These are phyloP conservation scores for Darksidea phi DNA, from an alignment of 495 filamentous ascomycete genomes.

Conservation along the genomic window DNA sequence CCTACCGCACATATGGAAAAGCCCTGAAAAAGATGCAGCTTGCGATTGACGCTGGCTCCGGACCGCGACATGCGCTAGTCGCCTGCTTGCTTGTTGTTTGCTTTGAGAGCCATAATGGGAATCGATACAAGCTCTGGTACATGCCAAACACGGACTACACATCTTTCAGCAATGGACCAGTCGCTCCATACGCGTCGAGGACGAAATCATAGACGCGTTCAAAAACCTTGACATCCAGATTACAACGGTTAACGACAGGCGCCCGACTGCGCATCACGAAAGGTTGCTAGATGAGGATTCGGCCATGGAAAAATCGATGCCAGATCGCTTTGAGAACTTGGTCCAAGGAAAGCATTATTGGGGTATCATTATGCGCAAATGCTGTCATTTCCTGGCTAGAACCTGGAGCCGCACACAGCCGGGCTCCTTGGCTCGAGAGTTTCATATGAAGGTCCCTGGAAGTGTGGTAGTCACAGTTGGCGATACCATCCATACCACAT, in stretches of 20 bases:
- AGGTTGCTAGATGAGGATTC: constrained; percentile 5
- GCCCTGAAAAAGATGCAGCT: constrained; percentile 11
- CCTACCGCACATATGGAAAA: constrained; percentile 16
- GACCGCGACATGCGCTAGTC: constrained; percentile 11
- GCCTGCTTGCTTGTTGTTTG: constrained; percentile 10
- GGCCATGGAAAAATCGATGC: not conserved
- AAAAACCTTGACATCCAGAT: constrained; percentile 17
- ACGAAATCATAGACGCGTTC: constrained; percentile 17
- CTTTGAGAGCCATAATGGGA: constrained; percentile 19
- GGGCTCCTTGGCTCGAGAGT: not conserved
- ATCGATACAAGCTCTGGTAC: constrained; percentile 10
- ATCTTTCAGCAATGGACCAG: constrained; percentile 8
- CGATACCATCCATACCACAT: constrained; percentile 9
- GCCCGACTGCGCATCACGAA: not conserved
- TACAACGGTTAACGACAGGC: constrained; percentile 6
- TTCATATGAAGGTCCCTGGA: constrained; percentile 6
- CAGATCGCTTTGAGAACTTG: not conserved
- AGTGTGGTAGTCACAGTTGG: constrained; percentile 3
- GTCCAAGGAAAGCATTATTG: constrained; percentile 4
- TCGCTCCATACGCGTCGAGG: not conserved
- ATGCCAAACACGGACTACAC: constrained; percentile 9
- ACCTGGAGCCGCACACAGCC: constrained; percentile 14
- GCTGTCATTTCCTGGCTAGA: constrained; percentile 12
- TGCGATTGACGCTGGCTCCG: constrained; percentile 6
- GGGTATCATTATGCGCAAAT: constrained; percentile 6